Evolutionary conservation across 176 grass and related monocot genomes (phyloP), one percentile per base, ranked within the genome.

Genomic region (Chrysopogon serrulatus): DNA sequence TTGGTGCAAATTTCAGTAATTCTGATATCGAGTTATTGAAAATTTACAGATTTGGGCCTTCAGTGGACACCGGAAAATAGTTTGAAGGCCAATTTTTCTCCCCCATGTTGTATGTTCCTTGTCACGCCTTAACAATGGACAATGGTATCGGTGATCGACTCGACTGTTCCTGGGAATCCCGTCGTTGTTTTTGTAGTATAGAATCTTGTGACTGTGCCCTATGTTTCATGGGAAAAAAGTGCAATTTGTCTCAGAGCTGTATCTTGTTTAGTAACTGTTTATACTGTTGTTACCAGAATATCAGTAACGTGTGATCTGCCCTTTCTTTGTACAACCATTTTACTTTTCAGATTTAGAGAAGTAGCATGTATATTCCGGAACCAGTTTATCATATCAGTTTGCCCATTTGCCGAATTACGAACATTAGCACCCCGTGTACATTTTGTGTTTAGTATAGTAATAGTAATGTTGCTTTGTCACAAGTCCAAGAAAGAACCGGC

Each of bases 41-140:
- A 87, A 45, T 57, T 53, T 85, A 39, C 93, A 99, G 96, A 99
- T 99, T 73, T 99, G 96, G 96, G 96, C 96, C 41, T 99, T 99
- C 75, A 92, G 96, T 44, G 96, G 93, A 71, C 87, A 94, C 70
- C 82, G 96, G 69, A 99, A 79, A 80, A 94, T 99, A 84, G 92
- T 94, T 48, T 99, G 89, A 99, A 79, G 43, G 24, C 16, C 31
- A 83, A 28, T 14, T 5, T 73, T 47, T 78, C 54, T 59, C 32
- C 47, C n/a, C n/a, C 30, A 10, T 68, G 79, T 74, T 86, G 68
- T 86, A 41, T 68, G 79, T 62, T 83, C 74, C 28, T 47, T 33
- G 2, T 39, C 23, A 17, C 1, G 12, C 37, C 14, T 74, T 32
- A 45, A 74, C 17, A 36, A 26, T 21, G 19, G 30, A 68, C 17